Evolutionary conservation across 352 stramenopile genomes (phyloP).

Genomic region (Globisporangium orthogonon): DNA sequence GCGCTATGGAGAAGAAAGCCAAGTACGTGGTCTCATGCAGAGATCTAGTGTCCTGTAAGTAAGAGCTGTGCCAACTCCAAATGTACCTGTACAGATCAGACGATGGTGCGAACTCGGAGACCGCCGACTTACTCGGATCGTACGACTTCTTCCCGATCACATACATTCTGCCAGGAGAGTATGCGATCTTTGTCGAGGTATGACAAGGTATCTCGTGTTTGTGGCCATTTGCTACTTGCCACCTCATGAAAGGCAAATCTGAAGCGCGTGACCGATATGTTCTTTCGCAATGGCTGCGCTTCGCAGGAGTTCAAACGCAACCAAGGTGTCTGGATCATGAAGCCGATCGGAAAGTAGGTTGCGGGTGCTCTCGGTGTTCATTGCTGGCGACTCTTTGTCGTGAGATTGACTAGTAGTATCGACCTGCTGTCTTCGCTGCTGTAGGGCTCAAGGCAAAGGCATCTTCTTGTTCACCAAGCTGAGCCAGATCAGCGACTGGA

Average conservation of each 20-base stretch:
- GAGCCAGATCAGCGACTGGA: slow-evolving; percentile 91
- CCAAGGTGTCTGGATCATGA: slow-evolving; percentile 95
- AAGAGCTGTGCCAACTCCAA: not conserved
- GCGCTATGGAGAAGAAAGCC: slow-evolving; percentile 75
- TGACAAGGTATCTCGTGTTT: not conserved
- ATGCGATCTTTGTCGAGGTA: slow-evolving; percentile 91
- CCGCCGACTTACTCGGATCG: slow-evolving; percentile 27
- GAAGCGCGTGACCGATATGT: no score
- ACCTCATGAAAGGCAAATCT: no score
- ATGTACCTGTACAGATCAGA: slow-evolving; percentile 25
- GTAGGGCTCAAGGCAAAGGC: slow-evolving; percentile 81
- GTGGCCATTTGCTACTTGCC: not conserved
- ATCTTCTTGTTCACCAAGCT: slow-evolving; percentile 95
- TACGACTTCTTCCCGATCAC: slow-evolving; percentile 92
- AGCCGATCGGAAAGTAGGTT: slow-evolving; percentile 89
- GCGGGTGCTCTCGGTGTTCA: not conserved
- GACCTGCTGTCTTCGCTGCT: not conserved
- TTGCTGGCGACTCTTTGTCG: not conserved
- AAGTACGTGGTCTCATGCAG: slow-evolving; percentile 24
- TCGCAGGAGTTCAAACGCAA: slow-evolving; percentile 85
- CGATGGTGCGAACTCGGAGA: slow-evolving; percentile 16
- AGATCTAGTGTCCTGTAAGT: no score
- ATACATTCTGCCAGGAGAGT: slow-evolving; percentile 93
- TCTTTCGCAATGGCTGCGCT: no score
- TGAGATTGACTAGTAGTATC: not conserved